A percentile compares a stretch with the other conserved stretches of the same genome.
These are phyloP conservation scores for barley (Hordeum vulgare) DNA, from an alignment of 176 grass and related monocot species.

Conservation along the genomic window MorexV3_pseudomolecules_assembly NC_058522.1:507056009-507056508, in stretches of 20 bases:
- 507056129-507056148: constrained; percentile 40
- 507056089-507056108: neutral
- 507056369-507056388: neutral
- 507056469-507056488: neutral
- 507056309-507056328: constrained; percentile 50
- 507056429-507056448: neutral
- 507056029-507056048: neutral
- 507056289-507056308: constrained; percentile 11
- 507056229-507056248: constrained; percentile 16
- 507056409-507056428: neutral
- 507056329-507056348: constrained; percentile 65
- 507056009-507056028: neutral
- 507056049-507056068: neutral
- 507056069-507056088: neutral
- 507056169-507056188: constrained; percentile 41
- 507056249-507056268: constrained; percentile 31
- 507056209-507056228: constrained; percentile 71
- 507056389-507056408: neutral
- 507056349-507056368: constrained; percentile 32
- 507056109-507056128: constrained; percentile 38
- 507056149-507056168: constrained; percentile 39
- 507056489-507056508: constrained; percentile 4
- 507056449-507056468: neutral
- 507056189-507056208: constrained; percentile 38
- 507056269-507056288: constrained; percentile 40